Evolutionary conservation across 768 basidiomycete genomes (phyloP), one percentile per base, ranked within the genome.

Genomic region (Gautieria morchelliformis): DNA sequence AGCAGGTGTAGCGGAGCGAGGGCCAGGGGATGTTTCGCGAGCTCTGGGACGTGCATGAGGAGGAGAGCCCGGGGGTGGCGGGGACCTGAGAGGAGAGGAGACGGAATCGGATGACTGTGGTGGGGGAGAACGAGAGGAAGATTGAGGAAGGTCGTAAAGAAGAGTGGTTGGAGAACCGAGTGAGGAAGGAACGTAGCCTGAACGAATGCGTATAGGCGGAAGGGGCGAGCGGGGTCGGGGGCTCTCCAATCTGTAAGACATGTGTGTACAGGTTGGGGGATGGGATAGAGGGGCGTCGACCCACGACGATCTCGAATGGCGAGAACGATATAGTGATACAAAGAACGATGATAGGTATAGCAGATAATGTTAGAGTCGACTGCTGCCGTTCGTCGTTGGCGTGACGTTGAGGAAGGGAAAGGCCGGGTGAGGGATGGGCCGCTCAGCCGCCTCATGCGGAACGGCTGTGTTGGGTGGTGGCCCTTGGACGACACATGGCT

Each of bases 1-100:
- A n/a, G 80, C 74, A 0, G 89, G 87, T 32, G 87, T 89, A 4
- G 77, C 71, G 19, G 86, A 87, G 60, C 86, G 79, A 63, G 83
- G 81, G 41, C 84, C 78, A 53, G 69, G 70, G 32, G 74, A 80
- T 0, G 81, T 79, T 33, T 80, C 77, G 48, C 78, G 74, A 14
- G 78, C n/a, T 27, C 27, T 27, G 27, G n/a, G n/a, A 27, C 27
- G 27, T 27, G 27, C 27, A 27, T 27, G 86, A 82, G 12, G 84
- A 33, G 39, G 52, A 24, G 55, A 56, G 4, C 47, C 33, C 7
- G 47, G 14, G 27, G 49, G 73, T 5, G 85, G 73, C 5, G 85
- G 84, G 19, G 83, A 82, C 44, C 69, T 65, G 27, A 78, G 65
- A 37, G 71, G 67, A 19, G 67, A 62, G 27, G 67, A 62, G 27